A percentile compares a stretch with the other conserved stretches of the same genome.
Evolutionary conservation across 441 rosid genomes (phyloP).

Genomic region (Metrosideros polymorpha): DNA sequence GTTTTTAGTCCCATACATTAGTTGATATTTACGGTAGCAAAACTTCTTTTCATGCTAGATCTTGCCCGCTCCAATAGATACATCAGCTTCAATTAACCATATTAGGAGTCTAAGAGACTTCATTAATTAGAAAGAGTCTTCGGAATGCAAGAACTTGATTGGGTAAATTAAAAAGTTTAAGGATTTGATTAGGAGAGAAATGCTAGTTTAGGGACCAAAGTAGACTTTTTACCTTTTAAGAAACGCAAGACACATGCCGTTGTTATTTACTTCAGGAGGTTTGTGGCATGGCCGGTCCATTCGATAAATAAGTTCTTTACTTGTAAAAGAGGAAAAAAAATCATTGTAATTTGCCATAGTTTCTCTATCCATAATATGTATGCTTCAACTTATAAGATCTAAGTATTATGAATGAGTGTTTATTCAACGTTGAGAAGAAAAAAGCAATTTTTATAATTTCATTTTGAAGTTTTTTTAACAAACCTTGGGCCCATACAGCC

Average conservation of each 20-base stretch:
- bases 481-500: neutral
- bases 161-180: neutral
- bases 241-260: neutral
- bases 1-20: neutral
- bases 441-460: neutral
- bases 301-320: neutral
- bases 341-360: neutral
- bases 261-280: neutral
- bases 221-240: neutral
- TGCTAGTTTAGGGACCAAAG: neutral
- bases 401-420: neutral
- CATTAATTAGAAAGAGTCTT: neutral
- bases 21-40: neutral
- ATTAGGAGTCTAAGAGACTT: neutral
- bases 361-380: neutral
- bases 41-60: neutral
- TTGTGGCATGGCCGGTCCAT: neutral
- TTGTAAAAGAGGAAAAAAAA: neutral
- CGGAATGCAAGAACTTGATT: neutral
- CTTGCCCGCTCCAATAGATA: neutral
- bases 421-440: neutral
- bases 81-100: neutral
- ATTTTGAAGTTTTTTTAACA: neutral
- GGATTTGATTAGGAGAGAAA: neutral
- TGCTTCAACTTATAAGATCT: neutral